Evolutionary conservation across 2,329 filamentous ascomycete species (phyloP), one percentile per base, ranked within the genome.

Genomic region (Dactylellina haptotyla): DNA sequence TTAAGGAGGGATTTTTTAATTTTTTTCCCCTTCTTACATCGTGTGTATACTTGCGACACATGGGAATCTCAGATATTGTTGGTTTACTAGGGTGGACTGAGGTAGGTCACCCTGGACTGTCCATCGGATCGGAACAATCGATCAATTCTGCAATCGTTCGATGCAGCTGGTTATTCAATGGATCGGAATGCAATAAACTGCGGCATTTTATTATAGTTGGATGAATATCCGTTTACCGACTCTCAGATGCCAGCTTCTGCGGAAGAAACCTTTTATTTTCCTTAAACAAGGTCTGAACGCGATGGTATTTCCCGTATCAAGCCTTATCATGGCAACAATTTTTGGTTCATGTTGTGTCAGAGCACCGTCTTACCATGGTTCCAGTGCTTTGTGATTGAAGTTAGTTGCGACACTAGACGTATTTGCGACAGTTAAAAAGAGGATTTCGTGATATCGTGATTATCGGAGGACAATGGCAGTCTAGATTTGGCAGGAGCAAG

Each of bases 121-220:
- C 37, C 25, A 39, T 67, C 46, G 54, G 63, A 53, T 59, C 63
- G 48, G 65, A 56, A 48, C 30, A 63, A 70, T 56, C 39, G 58
- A 58, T 59, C 50, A 51, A 25, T 43, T 34, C 30, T 70, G 26
- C 43, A 53, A 12, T 34, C 37, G 37, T 41, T 41, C 37, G 37
- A 41, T 41, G 14, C 37, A 12, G 18, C 18, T 41, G 14, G 18
- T 12, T n/a, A 32, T 18, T 51, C 26, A 37, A 41, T 50, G 57
- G 51, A 64, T 41, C 41, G 57, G 56, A 50, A 46, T 16, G 14
- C 26, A 51, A 57, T 57, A 71, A 34, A 37, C 43, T 71, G 58
- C 66, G 58, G 57, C 58, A 71, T 64, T 70, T 46, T 71, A 63
- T 64, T n/a, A n/a, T n/a, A n/a, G n/a, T n/a, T n/a, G 58, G 41